Base-by-base conservation (phyloP, 202 grass and related monocot species). In the Eragrostis tef region DNA sequence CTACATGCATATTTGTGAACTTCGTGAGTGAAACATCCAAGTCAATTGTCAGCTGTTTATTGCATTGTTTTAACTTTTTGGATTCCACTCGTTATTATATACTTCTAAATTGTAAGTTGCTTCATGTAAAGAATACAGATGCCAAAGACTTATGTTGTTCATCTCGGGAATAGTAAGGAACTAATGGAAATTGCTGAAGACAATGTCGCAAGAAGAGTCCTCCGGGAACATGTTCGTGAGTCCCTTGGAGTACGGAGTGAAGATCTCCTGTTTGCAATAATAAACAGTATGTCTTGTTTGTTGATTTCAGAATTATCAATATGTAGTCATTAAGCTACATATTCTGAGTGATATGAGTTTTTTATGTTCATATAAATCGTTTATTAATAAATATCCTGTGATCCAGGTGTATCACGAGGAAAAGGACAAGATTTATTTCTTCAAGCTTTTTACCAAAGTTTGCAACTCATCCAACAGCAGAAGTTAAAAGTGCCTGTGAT, bases 361-460 rank as follows among this genome's bases (percentile, higher is more conserved):
- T 78, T 46, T 69, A 70, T 79, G 58, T 76, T 65, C 15, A 48
- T 63, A 60, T 79, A 61, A 69, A 42, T 47, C 24, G 17, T 27
- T 70, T 49, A 42, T 88, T 49, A 58, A 63, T 78, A 82, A 66
- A 66, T 67, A 60, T 75, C 16, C 60, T 82, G 47, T 67, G 64
- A 88, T 91, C 31, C 77, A 98, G 92, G 95, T 86, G 92, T 95
- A 41, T 98, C 95, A 64, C 82, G 95, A 73, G 95, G 92, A 87
- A 98, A 98, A 87, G 95, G 95, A 17, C 95, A 98, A 64, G 90
- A 98, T 83, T 84, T 98, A 71, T 98, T 98, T 93, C 90, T 98
- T 79, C 90, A 91, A 73, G 86, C 95, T 73, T 98, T 98, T 86
- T 81, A 93, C 77, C 84, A 95, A 79, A 87, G 76, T 85, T 70